These are phyloP conservation scores for Pyrus communis DNA, from an alignment of 306 rosid genomes.

Conservation along the genomic window DNA sequence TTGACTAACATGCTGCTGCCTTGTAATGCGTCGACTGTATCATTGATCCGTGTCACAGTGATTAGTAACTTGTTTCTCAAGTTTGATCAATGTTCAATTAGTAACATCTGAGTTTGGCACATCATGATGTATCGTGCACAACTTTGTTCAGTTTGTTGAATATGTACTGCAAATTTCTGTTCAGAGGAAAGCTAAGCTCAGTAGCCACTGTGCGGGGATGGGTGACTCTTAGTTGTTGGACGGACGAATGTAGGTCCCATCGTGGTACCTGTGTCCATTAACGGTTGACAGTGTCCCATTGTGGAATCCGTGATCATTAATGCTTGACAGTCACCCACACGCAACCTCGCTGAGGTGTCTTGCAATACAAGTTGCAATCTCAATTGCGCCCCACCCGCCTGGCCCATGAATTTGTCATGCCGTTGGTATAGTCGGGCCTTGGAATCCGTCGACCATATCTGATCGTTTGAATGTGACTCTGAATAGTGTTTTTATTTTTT, in stretches of 20 bases:
- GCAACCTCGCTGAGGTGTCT: no score
- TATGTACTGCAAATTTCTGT: not conserved
- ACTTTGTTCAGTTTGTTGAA: not conserved
- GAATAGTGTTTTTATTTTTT: not conserved
- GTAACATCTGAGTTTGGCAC: not conserved
- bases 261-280: not conserved
- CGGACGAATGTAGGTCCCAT: not conserved
- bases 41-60: not conserved
- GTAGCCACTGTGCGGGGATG: no score
- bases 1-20: not conserved
- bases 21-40: not conserved
- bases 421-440: not conserved
- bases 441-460: not conserved
- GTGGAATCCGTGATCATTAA: not conserved
- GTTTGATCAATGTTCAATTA: not conserved
- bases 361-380: not conserved
- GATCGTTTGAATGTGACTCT: not conserved
- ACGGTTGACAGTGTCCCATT: rapidly evolving
- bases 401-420: not conserved
- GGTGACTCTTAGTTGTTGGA: not conserved
- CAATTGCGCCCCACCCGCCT: not conserved
- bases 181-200: not conserved
- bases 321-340: rapidly evolving
- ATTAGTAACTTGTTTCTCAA: not conserved
- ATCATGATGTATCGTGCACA: not conserved